A percentile compares a stretch with the other conserved stretches of the same genome.
Conservation (phyloP, 805 yeast genomes). For the Yamadazyma paraphyllophila region DNA sequence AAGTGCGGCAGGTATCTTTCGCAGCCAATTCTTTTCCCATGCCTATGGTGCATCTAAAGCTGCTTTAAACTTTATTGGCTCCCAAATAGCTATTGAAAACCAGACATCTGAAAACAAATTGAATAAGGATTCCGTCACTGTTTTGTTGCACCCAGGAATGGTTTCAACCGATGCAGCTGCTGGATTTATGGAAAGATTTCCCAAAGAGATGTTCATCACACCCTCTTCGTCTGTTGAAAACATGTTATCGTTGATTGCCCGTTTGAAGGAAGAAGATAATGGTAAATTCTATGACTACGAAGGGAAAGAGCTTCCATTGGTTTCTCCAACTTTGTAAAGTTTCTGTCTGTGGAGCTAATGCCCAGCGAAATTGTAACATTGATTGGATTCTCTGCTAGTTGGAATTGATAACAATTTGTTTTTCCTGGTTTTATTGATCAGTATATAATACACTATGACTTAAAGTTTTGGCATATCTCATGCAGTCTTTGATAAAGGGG, state of each 20-base stretch:
- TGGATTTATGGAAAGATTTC: not conserved
- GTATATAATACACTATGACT: too few relatives aligned
- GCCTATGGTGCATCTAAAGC: constrained; percentile 39
- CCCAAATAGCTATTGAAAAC: constrained; percentile 23
- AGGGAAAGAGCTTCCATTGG: not conserved
- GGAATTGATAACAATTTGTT: too few relatives aligned
- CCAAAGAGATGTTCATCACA: not conserved
- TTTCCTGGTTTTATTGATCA: too few relatives aligned
- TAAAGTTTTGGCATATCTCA: too few relatives aligned
- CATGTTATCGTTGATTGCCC: not conserved
- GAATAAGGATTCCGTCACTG: constrained; percentile 16
- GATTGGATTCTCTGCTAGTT: too few relatives aligned
- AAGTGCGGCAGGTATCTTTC: constrained; percentile 9
- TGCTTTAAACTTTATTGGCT: constrained; percentile 29
- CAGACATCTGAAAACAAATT: constrained; percentile 18
- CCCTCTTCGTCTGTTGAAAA: not conserved
- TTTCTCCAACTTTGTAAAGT: not conserved
- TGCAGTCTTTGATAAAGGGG: too few relatives aligned
- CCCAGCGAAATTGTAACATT: too few relatives aligned
- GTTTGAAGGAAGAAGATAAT: not conserved
- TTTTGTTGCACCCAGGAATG: constrained; percentile 31
- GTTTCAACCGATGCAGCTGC: constrained; percentile 34
- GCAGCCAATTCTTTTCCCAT: not conserved
- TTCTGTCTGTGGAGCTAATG: not conserved
- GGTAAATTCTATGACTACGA: not conserved